A percentile compares a stretch with the other conserved stretches of the same genome.
Evolutionary conservation across 176 grass and related monocot species (phyloP).

Genomic region (Paspalum vaginatum): DNA sequence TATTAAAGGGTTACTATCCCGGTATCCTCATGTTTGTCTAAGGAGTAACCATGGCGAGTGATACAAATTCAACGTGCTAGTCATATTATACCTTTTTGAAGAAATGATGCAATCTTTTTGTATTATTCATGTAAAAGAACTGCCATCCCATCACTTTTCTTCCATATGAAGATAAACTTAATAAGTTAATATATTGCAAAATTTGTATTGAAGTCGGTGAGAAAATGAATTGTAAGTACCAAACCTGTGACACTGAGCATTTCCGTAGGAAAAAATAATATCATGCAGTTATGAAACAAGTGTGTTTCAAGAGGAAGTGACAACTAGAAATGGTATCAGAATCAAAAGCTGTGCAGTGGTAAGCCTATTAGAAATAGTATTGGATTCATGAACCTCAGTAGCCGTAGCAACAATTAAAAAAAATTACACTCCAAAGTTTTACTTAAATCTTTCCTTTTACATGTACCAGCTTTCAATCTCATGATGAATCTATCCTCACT

Average conservation of each 20-base stretch:
- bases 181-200: background rate
- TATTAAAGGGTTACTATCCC: background rate
- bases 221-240: background rate
- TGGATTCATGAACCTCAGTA: background rate
- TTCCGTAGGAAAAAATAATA: background rate
- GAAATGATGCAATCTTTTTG: constrained; percentile 3
- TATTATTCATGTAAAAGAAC: background rate
- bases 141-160: background rate
- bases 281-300: background rate
- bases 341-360: background rate
- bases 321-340: background rate
- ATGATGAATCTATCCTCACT: background rate
- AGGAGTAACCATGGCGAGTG: background rate
- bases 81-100: background rate
- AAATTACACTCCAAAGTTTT: background rate
- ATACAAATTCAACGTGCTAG: background rate
- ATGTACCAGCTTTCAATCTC: background rate
- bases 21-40: background rate
- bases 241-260: background rate
- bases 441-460: background rate
- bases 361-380: background rate
- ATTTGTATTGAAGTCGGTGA: background rate
- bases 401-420: background rate
- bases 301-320: background rate
- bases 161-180: background rate